Base-by-base conservation (phyloP, 2,329 filamentous ascomycete genomes). In the Xylariaceae sp. region DNA sequence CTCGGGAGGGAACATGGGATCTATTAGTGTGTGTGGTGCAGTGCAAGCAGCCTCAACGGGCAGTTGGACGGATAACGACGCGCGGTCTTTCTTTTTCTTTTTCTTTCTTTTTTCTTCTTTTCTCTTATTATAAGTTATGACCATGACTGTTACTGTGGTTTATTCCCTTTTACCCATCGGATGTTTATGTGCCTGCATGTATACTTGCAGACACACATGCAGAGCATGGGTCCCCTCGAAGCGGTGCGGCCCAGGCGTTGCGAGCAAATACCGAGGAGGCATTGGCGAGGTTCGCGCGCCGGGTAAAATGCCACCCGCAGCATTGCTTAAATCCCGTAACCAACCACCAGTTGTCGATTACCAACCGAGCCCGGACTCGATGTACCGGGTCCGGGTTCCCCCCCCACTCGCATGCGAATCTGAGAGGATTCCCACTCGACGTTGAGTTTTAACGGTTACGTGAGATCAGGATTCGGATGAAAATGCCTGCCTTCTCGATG, bases 61-160 rank as follows among this genome's bases (percentile, higher is more conserved):
- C 26, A 30, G 15, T 13, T 32, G 37, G 49, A 53, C 53, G 52
- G 19, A 22, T 34, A 42, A 46, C 52, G 48, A 57, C 46, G 22
- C 51, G 32, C 26, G 12, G 32, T 5, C 13, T 53, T 40, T 40
- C 43, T 42, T 45, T 44, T 26, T 22, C 5, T 10, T 36, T 41
- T 34, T 44, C 16, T 44, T 39, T 45, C 3, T 22, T 30, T 22
- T 43, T 22, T 18, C 15, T 16, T 46, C 21, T 6, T 30, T 34
- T 18, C n/a, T 22, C 18, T 47, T 18, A 16, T 16, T 45, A n/a
- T n/a, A 22, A 30, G 7, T 18, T 45, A n/a, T 18, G 15, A n/a
- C n/a, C n/a, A n/a, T n/a, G n/a, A n/a, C n/a, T n/a, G 13, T 44
- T 26, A 26, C 8, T 26, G 26, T 15, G 19, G 10, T 13, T 26